Evolutionary conservation across 2,329 filamentous ascomycete species (phyloP).

Genomic region (Fusarium sp.): DNA sequence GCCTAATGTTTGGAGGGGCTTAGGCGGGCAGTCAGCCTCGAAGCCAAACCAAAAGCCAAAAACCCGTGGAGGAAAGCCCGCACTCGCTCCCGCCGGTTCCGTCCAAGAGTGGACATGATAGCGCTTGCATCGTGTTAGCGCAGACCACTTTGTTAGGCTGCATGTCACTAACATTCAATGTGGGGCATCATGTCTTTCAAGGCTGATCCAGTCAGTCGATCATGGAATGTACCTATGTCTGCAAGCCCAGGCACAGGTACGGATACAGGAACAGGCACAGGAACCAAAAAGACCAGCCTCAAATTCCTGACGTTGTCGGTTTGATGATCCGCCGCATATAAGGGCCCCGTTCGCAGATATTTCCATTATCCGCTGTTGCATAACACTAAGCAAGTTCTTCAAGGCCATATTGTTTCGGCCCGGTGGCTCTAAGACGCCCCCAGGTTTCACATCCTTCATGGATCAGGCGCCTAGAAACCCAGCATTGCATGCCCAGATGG

Average conservation of each 20-base stretch:
- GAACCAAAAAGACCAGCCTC: conserved; percentile 8
- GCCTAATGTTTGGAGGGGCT: background rate
- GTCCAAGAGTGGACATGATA: conserved; percentile 18
- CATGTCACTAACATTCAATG: conserved; percentile 18
- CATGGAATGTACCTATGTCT: background rate
- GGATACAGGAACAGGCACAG: conserved; percentile 4
- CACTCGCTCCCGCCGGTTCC: conserved; percentile 5
- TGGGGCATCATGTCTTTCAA: conserved; percentile 28
- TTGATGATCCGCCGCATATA: background rate
- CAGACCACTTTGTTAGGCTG: background rate
- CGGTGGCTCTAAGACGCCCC: conserved; percentile 35
- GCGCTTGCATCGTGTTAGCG: conserved; percentile 26
- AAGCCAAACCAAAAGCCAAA: background rate
- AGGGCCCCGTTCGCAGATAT: background rate
- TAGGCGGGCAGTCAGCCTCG: background rate
- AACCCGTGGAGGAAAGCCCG: background rate
- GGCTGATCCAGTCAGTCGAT: conserved; percentile 25
- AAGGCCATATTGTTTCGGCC: conserved; percentile 23
- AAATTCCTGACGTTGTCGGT: conserved; percentile 20
- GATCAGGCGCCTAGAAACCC: conserved; percentile 29
- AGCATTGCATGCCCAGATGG: background rate
- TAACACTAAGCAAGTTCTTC: background rate
- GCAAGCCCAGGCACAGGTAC: conserved; percentile 6
- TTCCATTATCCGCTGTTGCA: background rate
- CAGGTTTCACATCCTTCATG: conserved; percentile 41